phyloP scores from a whole-genome alignment of 23 red algal species.

The Gracilaria domingensis region DNA sequence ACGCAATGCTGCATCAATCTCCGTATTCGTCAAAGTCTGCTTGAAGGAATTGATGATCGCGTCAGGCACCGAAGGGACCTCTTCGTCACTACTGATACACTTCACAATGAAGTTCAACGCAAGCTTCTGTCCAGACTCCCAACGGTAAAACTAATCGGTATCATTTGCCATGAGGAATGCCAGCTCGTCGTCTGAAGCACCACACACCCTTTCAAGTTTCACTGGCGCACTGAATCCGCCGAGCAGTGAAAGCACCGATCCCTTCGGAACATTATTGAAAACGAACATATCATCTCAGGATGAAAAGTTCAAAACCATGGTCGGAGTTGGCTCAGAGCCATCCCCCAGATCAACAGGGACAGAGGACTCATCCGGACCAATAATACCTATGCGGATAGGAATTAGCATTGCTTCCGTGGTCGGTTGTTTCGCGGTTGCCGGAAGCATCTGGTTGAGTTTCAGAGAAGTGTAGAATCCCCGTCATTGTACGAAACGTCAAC shows the following conservation, averaged over 20 bases:
- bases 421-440: too few species aligned
- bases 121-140: too few species aligned
- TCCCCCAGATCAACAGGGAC: conserved; percentile 72
- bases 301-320: conserved; percentile 71
- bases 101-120: too few species aligned
- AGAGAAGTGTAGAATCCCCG: too few species aligned
- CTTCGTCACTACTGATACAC: too few species aligned
- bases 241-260: conserved; percentile 75
- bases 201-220: conserved; percentile 71
- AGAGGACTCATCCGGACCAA: conserved; percentile 70
- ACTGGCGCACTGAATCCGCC: conserved; percentile 94
- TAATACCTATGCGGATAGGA: conserved; percentile 82
- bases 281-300: conserved; percentile 58
- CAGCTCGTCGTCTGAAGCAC: conserved; percentile 2
- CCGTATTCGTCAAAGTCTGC: conserved; percentile 55
- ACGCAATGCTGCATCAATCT: conserved; percentile 80
- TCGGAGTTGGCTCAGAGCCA: conserved; percentile 41
- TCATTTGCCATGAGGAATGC: too few species aligned
- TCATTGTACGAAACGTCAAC: too few species aligned
- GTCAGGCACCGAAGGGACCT: conserved; percentile 1
- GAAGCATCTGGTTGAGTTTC: too few species aligned
- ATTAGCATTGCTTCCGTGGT: too few species aligned
- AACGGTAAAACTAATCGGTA: too few species aligned
- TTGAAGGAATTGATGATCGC: conserved; percentile 85
- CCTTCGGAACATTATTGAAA: conserved; percentile 68